phyloP scores from a whole-genome alignment of 768 basidiomycete species.

The Auriscalpium vulgare region DNA sequence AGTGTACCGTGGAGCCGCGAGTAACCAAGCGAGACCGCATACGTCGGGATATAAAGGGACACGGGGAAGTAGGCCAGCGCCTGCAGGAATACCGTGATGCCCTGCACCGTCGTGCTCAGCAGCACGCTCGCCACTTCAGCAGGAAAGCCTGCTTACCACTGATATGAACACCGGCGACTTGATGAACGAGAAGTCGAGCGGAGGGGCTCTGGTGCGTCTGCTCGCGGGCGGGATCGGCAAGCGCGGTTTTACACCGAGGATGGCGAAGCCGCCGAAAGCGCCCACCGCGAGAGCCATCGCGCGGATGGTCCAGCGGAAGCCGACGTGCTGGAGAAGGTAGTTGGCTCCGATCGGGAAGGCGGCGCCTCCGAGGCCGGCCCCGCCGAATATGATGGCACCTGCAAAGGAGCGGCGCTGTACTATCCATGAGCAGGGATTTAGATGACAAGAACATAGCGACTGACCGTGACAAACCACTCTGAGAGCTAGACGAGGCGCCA shows the following conservation, averaged over 20 bases:
- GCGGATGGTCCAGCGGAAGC: slow-evolving; percentile 17
- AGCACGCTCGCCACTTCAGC: neutral
- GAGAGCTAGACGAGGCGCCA: neutral
- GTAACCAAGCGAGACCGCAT: slow-evolving; percentile 11
- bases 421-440: neutral
- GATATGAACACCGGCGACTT: slow-evolving; percentile 16
- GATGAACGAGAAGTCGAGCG: slow-evolving; percentile 15
- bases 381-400: slow-evolving; percentile 17
- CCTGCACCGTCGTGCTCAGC: slow-evolving; percentile 1
- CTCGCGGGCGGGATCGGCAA: slow-evolving; percentile 13
- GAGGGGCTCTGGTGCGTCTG: slow-evolving; percentile 13
- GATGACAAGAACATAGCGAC: neutral
- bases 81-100: slow-evolving; percentile 14
- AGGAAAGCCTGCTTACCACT: slow-evolving; percentile 9
- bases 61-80: slow-evolving; percentile 20
- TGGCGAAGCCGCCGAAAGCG: slow-evolving; percentile 10
- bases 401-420: slow-evolving; percentile 14
- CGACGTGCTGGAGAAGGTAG: slow-evolving; percentile 10
- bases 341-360: slow-evolving; percentile 16
- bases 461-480: slow-evolving; percentile 16
- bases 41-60: slow-evolving; percentile 19
- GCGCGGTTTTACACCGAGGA: slow-evolving; percentile 16
- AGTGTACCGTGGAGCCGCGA: slow-evolving; percentile 16
- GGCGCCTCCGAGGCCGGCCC: slow-evolving; percentile 18
- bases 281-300: slow-evolving; percentile 13